Evolutionary conservation across 805 yeast species (phyloP).

Genomic region (Saccharomycopsis babjevae): DNA sequence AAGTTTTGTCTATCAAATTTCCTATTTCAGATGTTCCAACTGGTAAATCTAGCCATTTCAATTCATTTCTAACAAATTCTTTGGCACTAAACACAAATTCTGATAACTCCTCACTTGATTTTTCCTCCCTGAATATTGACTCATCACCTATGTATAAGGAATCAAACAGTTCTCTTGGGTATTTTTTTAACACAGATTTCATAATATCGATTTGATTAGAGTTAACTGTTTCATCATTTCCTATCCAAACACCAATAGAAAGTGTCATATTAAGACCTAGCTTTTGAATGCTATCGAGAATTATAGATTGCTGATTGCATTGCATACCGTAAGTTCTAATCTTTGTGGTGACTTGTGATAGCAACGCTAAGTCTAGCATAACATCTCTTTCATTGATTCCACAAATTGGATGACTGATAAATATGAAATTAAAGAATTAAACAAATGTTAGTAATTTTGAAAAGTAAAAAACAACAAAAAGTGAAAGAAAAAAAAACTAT

Average conservation of each 20-base stretch:
- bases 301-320: conserved; percentile 44
- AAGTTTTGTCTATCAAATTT: conserved; percentile 30
- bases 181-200: conserved; percentile 31
- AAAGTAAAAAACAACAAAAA: not conserved
- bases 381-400: conserved; percentile 40
- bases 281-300: conserved; percentile 42
- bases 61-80: conserved; percentile 28
- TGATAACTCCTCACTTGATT: conserved; percentile 29
- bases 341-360: conserved; percentile 50
- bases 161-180: conserved; percentile 39
- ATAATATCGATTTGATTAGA: conserved; percentile 35
- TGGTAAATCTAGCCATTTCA: conserved; percentile 27
- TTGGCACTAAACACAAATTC: conserved; percentile 35
- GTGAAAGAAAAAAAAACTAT: too few species aligned
- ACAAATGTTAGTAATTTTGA: not conserved
- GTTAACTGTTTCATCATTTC: conserved; percentile 35
- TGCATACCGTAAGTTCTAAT: conserved; percentile 52
- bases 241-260: conserved; percentile 56
- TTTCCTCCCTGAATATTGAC: conserved; percentile 45
- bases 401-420: conserved; percentile 35
- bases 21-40: conserved; percentile 60
- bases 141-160: conserved; percentile 54
- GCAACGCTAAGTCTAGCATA: conserved; percentile 42
- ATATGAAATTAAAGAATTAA: not conserved
- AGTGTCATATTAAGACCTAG: conserved; percentile 45